Conservation (phyloP, 345 rosid species). For the Pistacia integerrima region DNA sequence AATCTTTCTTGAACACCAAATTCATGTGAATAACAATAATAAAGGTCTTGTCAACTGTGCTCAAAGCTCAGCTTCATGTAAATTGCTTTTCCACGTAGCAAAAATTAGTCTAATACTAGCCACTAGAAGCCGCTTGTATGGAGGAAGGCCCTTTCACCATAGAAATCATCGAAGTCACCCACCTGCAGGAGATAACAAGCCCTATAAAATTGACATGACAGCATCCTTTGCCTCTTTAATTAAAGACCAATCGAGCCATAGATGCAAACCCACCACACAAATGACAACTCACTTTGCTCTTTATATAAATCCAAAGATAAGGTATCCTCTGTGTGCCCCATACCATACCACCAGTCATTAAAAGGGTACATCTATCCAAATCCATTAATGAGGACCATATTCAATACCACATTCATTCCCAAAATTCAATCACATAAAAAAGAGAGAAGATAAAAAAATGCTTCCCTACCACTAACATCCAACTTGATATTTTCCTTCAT, state of each 20-base stretch:
- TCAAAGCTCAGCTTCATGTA: not conserved
- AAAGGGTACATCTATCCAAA: not conserved
- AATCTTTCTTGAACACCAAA: too few species aligned
- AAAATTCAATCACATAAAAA: not conserved
- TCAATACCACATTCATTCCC: conserved; percentile 11
- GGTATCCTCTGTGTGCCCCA: conserved; percentile 2
- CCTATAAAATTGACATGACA: not conserved
- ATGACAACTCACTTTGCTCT: not conserved
- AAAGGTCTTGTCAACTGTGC: not conserved
- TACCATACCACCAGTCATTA: not conserved
- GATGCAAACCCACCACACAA: conserved; percentile 7
- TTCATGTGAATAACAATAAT: too few species aligned
- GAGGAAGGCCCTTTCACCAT: not conserved
- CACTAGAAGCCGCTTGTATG: not conserved
- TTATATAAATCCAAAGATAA: conserved; percentile 10
- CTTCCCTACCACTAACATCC: conserved; percentile 5
- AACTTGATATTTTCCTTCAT: conserved; percentile 5
- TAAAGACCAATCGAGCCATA: not conserved
- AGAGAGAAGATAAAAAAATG: not conserved
- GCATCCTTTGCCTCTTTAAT: not conserved
- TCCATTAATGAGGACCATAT: conserved; percentile 15
- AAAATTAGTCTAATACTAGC: not conserved
- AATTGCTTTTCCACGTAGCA: too few species aligned
- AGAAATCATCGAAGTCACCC: not conserved
- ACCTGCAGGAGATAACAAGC: not conserved